Evolutionary conservation across 2,329 filamentous ascomycete genomes (phyloP), one percentile per base, ranked within the genome.

Genomic region (Cryphonectria parasitica): DNA sequence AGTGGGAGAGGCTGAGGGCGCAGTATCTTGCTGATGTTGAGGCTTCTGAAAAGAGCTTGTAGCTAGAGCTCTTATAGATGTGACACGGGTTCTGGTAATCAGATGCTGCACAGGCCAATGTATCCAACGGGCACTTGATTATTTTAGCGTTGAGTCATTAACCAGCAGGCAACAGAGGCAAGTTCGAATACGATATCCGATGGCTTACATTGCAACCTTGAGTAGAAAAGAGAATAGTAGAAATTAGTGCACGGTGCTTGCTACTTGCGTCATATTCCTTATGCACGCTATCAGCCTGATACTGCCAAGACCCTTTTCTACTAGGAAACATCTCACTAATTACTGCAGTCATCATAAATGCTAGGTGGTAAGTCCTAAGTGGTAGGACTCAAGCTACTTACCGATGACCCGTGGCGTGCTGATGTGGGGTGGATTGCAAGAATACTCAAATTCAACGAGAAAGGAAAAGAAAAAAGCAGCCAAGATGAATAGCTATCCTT

Each of bases 1-100:
- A 88, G 74, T 90, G 87, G 88, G 83, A 80, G 15, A 84, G 82
- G 73, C 86, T 86, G 67, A 75, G 75, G 58, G 73, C 72, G 72
- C 0, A 69, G 67, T 75, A 81, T 77, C 78, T 86, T 68, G 66
- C 76, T 75, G 69, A 79, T 15, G 75, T 79, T 36, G 75, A 77
- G 52, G 65, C 74, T 66, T 70, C 71, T 0, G 78, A 79, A 71
- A 70, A 66, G 7, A 68, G 54, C 19, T 69, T 74, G 34, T 69
- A 68, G 31, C 13, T 13, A 39, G 10, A 19, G 19, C 8, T 25
- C 43, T 19, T 28, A 58, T 58, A 58, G 54, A 58, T 56, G 4
- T n/a, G 52, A 15, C 25, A 28, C n/a, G 52, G 13, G 13, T 43
- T n/a, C 22, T n/a, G 45, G 8, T 11, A 7, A 10, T 11, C 25